Evolutionary conservation across 129 eudicot species (phyloP).

Genomic region (Cynara cardunculus): DNA sequence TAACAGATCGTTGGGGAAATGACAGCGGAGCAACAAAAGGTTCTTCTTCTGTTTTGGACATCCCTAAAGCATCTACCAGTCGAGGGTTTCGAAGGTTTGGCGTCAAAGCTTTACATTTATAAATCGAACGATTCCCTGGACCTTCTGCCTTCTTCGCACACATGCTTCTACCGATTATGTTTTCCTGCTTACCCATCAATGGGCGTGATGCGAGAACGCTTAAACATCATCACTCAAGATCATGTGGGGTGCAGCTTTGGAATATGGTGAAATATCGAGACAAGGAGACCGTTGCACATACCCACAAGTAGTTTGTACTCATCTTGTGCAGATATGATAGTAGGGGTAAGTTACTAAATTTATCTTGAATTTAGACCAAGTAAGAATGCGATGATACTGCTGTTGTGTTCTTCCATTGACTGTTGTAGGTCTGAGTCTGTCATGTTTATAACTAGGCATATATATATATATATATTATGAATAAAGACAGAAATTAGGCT

Average conservation of each 20-base stretch:
- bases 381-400: not conserved
- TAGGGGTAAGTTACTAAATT: slow-evolving; percentile 10
- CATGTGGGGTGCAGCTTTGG: slow-evolving; percentile 97
- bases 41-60: slow-evolving; percentile 92
- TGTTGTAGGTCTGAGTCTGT: slow-evolving; percentile 2
- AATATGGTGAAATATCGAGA: slow-evolving; percentile 44
- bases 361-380: slow-evolving; percentile 9
- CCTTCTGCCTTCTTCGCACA: slow-evolving; percentile 83
- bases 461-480: slow-evolving; percentile 11
- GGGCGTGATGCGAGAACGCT: slow-evolving; percentile 56
- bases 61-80: slow-evolving; percentile 77
- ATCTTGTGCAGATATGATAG: slow-evolving; percentile 24
- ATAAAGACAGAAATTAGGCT: slow-evolving; percentile 2
- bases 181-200: slow-evolving; percentile 69
- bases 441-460: slow-evolving; percentile 20
- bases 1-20: slow-evolving; percentile 63
- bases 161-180: slow-evolving; percentile 74
- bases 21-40: slow-evolving; percentile 56
- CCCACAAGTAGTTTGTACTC: slow-evolving; percentile 9
- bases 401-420: slow-evolving; percentile 13
- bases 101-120: slow-evolving; percentile 66
- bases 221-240: slow-evolving; percentile 67
- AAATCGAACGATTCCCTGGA: slow-evolving; percentile 40
- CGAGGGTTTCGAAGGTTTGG: slow-evolving; percentile 87
- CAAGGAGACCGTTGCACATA: slow-evolving; percentile 6